phyloP scores from a whole-genome alignment of 352 stramenopile species.

The Aphanomyces invadans region DNA sequence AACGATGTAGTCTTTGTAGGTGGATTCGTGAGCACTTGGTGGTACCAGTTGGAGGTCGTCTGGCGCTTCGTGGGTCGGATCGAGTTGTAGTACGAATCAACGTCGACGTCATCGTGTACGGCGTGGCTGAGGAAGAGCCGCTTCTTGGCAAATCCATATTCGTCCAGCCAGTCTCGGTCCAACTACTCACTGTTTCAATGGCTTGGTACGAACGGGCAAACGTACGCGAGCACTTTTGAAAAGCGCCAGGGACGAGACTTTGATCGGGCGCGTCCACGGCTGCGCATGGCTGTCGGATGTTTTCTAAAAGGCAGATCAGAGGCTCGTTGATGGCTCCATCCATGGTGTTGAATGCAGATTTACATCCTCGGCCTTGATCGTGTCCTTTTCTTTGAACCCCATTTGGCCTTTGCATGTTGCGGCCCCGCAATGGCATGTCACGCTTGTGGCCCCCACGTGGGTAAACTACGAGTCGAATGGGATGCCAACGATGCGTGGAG shows the following conservation, averaged over 20 bases:
- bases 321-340: too few species aligned
- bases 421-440: conserved; percentile 69
- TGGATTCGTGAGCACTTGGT: neutral
- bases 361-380: neutral
- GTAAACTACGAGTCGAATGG: conserved; percentile 18
- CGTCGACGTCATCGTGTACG: conserved; percentile 5
- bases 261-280: conserved; percentile 44
- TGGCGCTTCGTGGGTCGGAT: neutral
- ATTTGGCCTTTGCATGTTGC: conserved; percentile 66
- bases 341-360: neutral
- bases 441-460: conserved; percentile 58
- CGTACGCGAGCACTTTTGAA: conserved; percentile 53
- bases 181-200: conserved; percentile 30
- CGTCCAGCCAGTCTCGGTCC: conserved; percentile 49
- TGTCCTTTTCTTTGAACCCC: conserved; percentile 37
- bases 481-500: neutral
- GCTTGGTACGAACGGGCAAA: neutral
- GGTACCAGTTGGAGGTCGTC: neutral
- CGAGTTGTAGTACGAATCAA: conserved; percentile 5
- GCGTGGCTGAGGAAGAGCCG: conserved; percentile 55
- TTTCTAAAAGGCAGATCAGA: too few species aligned
- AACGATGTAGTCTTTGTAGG: neutral
- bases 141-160: conserved; percentile 54
- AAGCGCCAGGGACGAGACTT: conserved; percentile 60
- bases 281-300: neutral